Conservation (phyloP, 1,284 basidiomycete genomes). For the Leccinum subrobustum region DNA sequence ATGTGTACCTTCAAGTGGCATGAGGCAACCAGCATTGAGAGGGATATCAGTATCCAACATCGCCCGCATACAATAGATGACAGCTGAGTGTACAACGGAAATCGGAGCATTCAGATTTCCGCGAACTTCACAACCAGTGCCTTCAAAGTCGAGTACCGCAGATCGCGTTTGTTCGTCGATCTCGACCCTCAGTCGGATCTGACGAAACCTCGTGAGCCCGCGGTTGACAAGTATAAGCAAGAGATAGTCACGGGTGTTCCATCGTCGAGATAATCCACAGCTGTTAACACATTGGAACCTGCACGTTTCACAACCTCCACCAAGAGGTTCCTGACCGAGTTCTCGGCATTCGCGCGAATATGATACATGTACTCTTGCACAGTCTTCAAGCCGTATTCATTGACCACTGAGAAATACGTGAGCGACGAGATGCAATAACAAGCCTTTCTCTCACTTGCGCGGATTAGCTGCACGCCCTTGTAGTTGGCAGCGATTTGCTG, state of each 20-base stretch:
- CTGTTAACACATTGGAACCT: constrained; percentile 65
- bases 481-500: constrained; percentile 95
- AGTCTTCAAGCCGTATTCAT: constrained; percentile 82
- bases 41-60: constrained; percentile 94
- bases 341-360: constrained; percentile 89
- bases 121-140: constrained; percentile 86
- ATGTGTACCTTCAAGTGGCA: constrained; percentile 67
- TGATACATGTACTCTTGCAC: constrained; percentile 94
- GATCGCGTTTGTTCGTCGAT: constrained; percentile 79
- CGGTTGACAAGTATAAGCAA: not conserved
- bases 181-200: constrained; percentile 80
- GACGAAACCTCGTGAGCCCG: constrained; percentile 13
- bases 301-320: constrained; percentile 70
- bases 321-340: constrained; percentile 83
- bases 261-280: constrained; percentile 84
- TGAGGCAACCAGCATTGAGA: constrained; percentile 90
- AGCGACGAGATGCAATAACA: constrained; percentile 10
- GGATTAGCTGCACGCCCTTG: constrained; percentile 86
- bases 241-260: constrained; percentile 68
- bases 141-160: constrained; percentile 88
- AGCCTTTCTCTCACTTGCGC: constrained; percentile 51
- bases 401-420: constrained; percentile 55
- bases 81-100: constrained; percentile 87
- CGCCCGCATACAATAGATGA: constrained; percentile 93
- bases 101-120: constrained; percentile 91